Percentiles rank a stretch among this genome's conserved stretches.
Conservation (phyloP, 108 stramenopile species). For the Nitzschia putrida region DNA sequence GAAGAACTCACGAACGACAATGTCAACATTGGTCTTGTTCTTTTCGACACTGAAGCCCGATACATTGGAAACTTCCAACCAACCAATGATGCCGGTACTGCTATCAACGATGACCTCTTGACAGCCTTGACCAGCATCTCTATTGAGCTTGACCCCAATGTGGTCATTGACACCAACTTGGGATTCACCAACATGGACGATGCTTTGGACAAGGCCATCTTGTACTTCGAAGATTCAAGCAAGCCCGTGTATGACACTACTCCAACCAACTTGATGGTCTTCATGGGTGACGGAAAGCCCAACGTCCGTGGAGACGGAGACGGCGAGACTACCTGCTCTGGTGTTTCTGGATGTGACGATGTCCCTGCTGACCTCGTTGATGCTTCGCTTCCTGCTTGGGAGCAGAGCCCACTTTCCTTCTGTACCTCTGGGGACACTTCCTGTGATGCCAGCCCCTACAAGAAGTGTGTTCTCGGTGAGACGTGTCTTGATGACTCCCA, state of each 20-base stretch:
- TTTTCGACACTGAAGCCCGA: conserved; percentile 26
- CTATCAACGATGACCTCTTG: conserved; percentile 8
- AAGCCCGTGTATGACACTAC: background rate
- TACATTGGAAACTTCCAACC: conserved; percentile 10
- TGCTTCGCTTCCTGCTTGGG: background rate
- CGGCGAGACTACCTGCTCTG: conserved; percentile 18
- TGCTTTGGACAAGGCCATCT: conserved; percentile 31
- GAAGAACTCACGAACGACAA: conserved; percentile 25
- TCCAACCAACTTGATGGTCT: conserved; percentile 36
- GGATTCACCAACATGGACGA: conserved; percentile 47
- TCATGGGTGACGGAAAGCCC: conserved; percentile 41
- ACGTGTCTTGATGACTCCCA: conserved; percentile 4
- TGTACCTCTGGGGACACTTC: background rate
- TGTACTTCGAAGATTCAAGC: conserved; percentile 24
- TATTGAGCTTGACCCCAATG: background rate
- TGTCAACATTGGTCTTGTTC: conserved; percentile 29
- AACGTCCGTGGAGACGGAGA: conserved; percentile 44
- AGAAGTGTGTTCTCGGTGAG: conserved; percentile 22
- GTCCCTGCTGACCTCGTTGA: background rate
- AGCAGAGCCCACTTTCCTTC: background rate
- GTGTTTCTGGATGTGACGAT: background rate
- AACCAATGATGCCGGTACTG: background rate
- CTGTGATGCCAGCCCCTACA: background rate
- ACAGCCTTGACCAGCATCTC: background rate
- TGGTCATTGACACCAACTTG: conserved; percentile 7